These are phyloP conservation scores for Fomitopsis betulina DNA, from an alignment of 1,284 basidiomycete species.

Conservation along the genomic window DNA sequence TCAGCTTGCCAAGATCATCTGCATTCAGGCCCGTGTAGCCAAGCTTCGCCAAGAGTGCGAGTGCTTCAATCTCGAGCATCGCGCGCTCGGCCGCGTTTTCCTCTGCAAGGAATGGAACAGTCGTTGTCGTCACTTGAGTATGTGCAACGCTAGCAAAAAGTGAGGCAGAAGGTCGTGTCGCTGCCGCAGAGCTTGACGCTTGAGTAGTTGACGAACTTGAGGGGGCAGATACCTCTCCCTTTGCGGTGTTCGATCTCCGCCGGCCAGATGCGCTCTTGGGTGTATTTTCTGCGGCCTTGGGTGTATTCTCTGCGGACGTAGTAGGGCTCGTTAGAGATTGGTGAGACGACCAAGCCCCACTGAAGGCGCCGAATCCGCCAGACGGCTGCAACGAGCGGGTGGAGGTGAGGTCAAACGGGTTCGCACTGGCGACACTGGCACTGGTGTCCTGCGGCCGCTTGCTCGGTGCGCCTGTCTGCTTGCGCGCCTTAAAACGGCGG, in stretches of 20 bases:
- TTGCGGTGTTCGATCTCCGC: neutral
- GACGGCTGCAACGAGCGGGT: neutral
- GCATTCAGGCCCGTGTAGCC: constrained; percentile 29
- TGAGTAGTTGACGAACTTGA: no score
- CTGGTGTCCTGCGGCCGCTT: neutral
- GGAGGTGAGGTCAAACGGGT: neutral
- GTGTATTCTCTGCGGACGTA: neutral
- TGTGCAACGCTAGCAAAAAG: neutral
- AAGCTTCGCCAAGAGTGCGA: constrained; percentile 29
- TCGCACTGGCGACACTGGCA: no score
- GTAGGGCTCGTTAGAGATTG: neutral
- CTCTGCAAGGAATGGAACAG: neutral
- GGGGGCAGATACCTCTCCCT: neutral
- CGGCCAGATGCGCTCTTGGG: neutral
- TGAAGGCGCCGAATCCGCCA: neutral
- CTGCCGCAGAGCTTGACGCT: no score
- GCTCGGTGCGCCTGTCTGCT: constrained; percentile 1
- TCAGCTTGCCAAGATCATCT: constrained; percentile 37
- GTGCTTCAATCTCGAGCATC: constrained; percentile 13
- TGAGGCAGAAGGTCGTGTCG: neutral
- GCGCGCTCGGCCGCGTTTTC: neutral
- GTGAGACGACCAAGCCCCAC: neutral
- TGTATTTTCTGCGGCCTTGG: neutral
- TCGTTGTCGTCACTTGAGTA: neutral
- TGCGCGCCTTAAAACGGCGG: neutral